Conservation (phyloP, 2,329 filamentous ascomycete species). For the Penicillium italicum region DNA sequence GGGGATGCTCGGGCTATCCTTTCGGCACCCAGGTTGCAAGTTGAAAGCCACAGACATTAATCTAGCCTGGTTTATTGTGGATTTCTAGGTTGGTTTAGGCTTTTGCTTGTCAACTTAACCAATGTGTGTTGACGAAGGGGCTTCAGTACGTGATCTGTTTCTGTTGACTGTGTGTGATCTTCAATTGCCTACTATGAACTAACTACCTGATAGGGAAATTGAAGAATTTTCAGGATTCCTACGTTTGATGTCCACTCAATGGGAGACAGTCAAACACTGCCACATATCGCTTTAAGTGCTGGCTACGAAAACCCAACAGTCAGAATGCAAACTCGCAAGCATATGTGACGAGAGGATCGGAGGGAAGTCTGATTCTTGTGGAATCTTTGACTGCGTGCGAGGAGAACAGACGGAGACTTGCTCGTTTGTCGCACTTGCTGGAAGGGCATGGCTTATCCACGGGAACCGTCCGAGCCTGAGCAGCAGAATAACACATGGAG, state of each 20-base stretch:
- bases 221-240: slow-evolving; percentile 33
- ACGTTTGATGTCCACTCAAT: slow-evolving; percentile 36
- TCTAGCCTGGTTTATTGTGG: slow-evolving; percentile 42
- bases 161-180: not conserved
- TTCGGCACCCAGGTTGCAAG: slow-evolving; percentile 34
- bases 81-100: slow-evolving; percentile 43
- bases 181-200: not conserved
- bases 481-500: not conserved
- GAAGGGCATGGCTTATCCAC: not conserved
- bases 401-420: not conserved
- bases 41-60: slow-evolving; percentile 34
- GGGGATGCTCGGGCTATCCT: slow-evolving; percentile 39
- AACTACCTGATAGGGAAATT: slow-evolving; percentile 32
- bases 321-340: slow-evolving; percentile 6
- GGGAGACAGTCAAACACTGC: slow-evolving; percentile 42
- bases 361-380: not conserved
- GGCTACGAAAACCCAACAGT: slow-evolving; percentile 31
- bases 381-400: not conserved
- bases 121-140: slow-evolving; percentile 37
- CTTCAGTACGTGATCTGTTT: slow-evolving; percentile 23
- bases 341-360: slow-evolving; percentile 7
- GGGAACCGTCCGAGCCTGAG: not conserved
- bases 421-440: not conserved
- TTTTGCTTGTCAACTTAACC: slow-evolving; percentile 41
- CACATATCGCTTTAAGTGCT: slow-evolving; percentile 36